phyloP scores from a whole-genome alignment of 179 eudicot species.

The Spinacia oleracea region DNA sequence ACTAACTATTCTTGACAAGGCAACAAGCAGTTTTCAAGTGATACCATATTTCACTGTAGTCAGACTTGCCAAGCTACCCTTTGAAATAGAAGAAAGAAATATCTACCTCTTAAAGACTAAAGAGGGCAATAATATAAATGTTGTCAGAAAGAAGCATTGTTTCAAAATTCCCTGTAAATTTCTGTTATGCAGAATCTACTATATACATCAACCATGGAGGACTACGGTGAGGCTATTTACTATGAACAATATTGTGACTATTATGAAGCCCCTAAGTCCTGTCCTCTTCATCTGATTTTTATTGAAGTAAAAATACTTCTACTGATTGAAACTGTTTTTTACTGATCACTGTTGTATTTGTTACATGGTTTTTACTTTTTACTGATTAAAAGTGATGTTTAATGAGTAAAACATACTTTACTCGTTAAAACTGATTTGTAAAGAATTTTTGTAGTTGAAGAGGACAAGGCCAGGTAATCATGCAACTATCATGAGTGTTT shows the following conservation, averaged over 20 bases:
- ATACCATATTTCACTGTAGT: background rate
- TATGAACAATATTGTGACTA: background rate
- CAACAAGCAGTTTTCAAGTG: background rate
- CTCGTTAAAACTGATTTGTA: background rate
- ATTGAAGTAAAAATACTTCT: background rate
- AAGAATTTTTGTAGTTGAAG: background rate
- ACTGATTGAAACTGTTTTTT: background rate
- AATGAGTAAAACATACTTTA: background rate
- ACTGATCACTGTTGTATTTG: background rate
- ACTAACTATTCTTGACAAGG: background rate
- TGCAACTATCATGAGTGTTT: background rate
- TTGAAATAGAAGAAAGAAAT: background rate
- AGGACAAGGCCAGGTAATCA: background rate
- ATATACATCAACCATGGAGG: background rate
- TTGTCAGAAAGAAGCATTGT: background rate
- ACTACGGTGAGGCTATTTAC: background rate
- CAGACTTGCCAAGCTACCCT: background rate
- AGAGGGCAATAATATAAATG: background rate
- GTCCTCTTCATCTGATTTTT: background rate
- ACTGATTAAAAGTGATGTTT: background rate
- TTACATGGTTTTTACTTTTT: background rate
- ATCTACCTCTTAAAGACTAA: background rate
- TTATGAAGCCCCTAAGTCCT: background rate
- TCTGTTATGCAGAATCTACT: background rate
- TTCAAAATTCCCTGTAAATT: background rate